Percentiles rank a stretch among this genome's conserved stretches.
Conservation (phyloP, 179 eudicot genomes). For the Corrigiola litoralis region DNA sequence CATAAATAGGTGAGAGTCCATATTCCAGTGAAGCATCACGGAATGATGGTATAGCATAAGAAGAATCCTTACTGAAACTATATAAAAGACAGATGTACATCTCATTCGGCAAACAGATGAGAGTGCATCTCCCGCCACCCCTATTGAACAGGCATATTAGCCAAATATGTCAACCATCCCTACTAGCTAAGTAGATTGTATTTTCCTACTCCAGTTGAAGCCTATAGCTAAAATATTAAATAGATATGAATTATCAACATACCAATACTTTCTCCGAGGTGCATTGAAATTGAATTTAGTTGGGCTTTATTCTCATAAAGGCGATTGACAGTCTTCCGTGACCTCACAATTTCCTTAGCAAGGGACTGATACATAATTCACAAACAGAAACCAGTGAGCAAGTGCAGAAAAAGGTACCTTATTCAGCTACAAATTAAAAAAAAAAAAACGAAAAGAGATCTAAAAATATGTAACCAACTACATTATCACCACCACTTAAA, state of each 20-base stretch:
- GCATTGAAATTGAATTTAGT: conserved; percentile 93
- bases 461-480: background rate
- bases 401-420: background rate
- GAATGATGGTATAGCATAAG: too few species aligned
- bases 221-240: background rate
- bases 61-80: too few species aligned
- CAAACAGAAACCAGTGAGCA: background rate
- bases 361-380: conserved; percentile 53
- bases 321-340: conserved; percentile 84
- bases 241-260: conserved; percentile 20
- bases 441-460: background rate
- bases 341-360: conserved; percentile 81
- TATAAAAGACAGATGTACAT: too few species aligned
- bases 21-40: too few species aligned
- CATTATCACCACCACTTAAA: too few species aligned
- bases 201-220: too few species aligned
- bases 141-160: too few species aligned
- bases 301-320: conserved; percentile 94
- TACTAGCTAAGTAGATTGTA: too few species aligned
- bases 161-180: background rate
- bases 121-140: too few species aligned
- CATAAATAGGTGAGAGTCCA: too few species aligned
- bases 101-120: too few species aligned
- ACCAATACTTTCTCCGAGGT: conserved; percentile 99
- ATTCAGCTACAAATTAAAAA: too few species aligned